phyloP scores from a whole-genome alignment of 768 basidiomycete genomes.

The Tylopilus rubrobrunneus region DNA sequence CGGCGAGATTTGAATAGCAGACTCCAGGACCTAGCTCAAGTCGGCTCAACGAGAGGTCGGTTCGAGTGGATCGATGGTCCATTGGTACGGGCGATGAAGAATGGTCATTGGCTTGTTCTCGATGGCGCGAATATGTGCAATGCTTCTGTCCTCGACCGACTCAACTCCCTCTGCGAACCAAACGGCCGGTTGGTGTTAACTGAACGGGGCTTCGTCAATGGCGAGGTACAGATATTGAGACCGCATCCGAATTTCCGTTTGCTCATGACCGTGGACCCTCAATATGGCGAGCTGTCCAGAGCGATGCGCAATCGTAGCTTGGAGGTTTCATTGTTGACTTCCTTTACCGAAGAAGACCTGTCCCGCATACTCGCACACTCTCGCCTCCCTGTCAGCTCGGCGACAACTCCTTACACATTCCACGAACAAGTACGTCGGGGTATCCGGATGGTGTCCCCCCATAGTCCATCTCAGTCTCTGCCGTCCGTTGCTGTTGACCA shows the following conservation, averaged over 20 bases:
- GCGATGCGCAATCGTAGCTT: conserved; percentile 98
- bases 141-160: conserved; percentile 90
- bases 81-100: conserved; percentile 77
- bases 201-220: conserved; percentile 83
- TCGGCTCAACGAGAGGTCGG: conserved; percentile 39
- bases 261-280: conserved; percentile 91
- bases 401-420: conserved; percentile 8
- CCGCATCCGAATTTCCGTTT: conserved; percentile 90
- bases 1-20: conserved; percentile 16
- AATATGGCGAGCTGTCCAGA: conserved; percentile 88
- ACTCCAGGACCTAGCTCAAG: conserved; percentile 21
- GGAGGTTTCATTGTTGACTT: conserved; percentile 60
- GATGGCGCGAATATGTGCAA: conserved; percentile 94
- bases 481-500: conserved; percentile 46
- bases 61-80: conserved; percentile 98
- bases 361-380: conserved; percentile 42
- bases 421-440: conserved; percentile 28
- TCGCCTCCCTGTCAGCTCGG: conserved; percentile 41
- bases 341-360: conserved; percentile 42
- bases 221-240: conserved; percentile 63
- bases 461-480: conserved; percentile 1
- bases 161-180: conserved; percentile 93
- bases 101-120: conserved; percentile 85
- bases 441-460: conserved; percentile 3
- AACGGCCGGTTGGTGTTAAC: conserved; percentile 80